Conservation (phyloP, 441 rosid species). For the Populus hybrid region DNA sequence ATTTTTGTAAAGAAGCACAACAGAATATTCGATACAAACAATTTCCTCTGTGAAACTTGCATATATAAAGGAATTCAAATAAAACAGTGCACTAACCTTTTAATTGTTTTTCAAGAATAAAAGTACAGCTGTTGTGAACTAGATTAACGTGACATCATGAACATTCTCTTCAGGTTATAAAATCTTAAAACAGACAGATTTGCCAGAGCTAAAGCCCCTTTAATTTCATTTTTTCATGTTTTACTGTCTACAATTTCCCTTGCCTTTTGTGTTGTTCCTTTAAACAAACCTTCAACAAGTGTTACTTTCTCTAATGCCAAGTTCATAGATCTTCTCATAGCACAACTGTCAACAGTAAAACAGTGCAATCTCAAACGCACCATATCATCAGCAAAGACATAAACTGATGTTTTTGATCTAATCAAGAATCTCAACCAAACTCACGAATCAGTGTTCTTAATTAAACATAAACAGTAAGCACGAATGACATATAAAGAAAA, state of each 20-base stretch:
- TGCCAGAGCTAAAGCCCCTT: background rate
- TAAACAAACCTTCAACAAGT: too few species aligned
- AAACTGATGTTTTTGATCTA: background rate
- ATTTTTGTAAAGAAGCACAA: background rate
- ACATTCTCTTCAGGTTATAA: background rate
- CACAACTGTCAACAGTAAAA: too few species aligned
- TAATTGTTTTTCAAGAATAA: background rate
- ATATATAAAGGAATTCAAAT: background rate
- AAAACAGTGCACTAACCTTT: background rate
- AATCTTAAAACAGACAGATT: background rate
- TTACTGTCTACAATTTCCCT: background rate
- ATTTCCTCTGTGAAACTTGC: background rate
- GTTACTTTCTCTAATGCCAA: too few species aligned
- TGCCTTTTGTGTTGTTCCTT: background rate
- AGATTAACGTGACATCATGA: background rate
- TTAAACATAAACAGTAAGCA: background rate
- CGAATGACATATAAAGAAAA: background rate
- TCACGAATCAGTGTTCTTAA: background rate
- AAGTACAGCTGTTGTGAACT: background rate
- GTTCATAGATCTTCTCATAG: too few species aligned
- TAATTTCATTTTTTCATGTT: background rate
- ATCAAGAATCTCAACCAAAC: background rate
- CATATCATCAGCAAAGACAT: too few species aligned
- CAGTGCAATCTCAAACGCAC: too few species aligned
- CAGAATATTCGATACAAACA: background rate